Evolutionary conservation across 768 basidiomycete species (phyloP).

Genomic region (Rhodotorula taiwanensis): DNA sequence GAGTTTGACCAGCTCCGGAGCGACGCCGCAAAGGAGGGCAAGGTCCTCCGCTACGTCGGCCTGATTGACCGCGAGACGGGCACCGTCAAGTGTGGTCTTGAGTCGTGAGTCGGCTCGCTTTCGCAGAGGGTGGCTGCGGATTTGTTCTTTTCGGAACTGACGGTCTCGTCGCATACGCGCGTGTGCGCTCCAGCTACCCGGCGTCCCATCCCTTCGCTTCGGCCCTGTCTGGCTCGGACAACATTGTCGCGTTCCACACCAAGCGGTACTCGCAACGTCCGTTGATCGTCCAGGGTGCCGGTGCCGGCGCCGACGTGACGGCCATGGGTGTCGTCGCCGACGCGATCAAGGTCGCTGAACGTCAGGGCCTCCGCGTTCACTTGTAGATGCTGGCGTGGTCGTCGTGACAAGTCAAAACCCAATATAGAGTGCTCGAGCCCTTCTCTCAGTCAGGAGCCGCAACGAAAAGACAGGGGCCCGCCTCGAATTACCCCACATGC

Average conservation of each 20-base stretch:
- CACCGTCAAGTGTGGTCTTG: conserved; percentile 75
- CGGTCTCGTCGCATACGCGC: no score
- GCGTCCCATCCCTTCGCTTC: conserved; percentile 88
- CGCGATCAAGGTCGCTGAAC: conserved; percentile 53
- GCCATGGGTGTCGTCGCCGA: conserved; percentile 97
- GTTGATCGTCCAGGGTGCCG: conserved; percentile 88
- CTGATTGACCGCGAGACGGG: conserved; percentile 73
- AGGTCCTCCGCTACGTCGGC: conserved; percentile 87
- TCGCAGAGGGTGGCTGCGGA: background rate
- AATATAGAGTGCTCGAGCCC: no score
- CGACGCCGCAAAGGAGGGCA: conserved; percentile 68
- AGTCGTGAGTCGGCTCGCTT: conserved; percentile 57
- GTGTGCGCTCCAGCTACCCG: conserved; percentile 59
- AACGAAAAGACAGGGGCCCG: no score
- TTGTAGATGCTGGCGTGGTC: background rate
- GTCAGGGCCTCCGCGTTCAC: conserved; percentile 34
- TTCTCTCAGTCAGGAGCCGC: no score
- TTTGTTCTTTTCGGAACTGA: no score
- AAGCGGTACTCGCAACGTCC: conserved; percentile 81
- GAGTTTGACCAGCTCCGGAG: conserved; percentile 69
- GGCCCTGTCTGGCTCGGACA: conserved; percentile 90
- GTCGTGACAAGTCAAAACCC: no score
- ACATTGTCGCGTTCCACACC: conserved; percentile 96
- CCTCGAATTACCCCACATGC: no score
- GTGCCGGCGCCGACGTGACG: conserved; percentile 95